Base-by-base conservation (phyloP, 2,329 filamentous ascomycete species). In the Clarireedia monteithiana region DNA sequence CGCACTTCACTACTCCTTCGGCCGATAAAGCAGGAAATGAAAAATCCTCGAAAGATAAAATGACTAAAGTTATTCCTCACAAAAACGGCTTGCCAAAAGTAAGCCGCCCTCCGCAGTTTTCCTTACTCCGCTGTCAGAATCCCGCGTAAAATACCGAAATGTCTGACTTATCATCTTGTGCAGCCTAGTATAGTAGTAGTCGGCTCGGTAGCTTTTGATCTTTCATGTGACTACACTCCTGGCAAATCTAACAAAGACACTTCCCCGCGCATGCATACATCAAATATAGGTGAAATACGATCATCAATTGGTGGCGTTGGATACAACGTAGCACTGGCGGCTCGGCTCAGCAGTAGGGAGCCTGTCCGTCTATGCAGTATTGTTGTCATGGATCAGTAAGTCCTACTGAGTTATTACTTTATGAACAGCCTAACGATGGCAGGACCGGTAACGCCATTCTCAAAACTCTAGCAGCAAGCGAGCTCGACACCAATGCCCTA, bases 271-370 rank as follows among this genome's bases (percentile, higher is more conserved):
- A 48, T 85, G 39, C 81, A 91, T 58, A 96, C 91, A 0, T 97
- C 92, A 0, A 97, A 97, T 66, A 89, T 89, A 49, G 84, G 91
- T 6, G 75, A 77, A 14, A 95, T 96, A 61, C 83, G 75, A 38
- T 90, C 95, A 67, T 89, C 87, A 1, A 80, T 96, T 6, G 94
- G 94, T 12, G 94, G 94, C 6, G 94, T 97, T 6, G 94, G 89
- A 6, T 86, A 91, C 66, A 97, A 97, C 66, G 89, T 97, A 46
- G 90, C 94, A 15, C 80, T 90, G 48, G 91, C 92, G 46, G 85
- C 89, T 1, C 88, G 91, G 62, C 79, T 85, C 34, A 77, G 77
- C 14, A 79, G 87, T 58, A 83, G 81, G 6, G 67, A 73, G 87
- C 94, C 6, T 79, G 82, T 23, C 81, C 96, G 15, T 49, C 23